Conservation (phyloP, 192 early-diverging fungal genomes). For the Umbelopsis vinacea region DNA sequence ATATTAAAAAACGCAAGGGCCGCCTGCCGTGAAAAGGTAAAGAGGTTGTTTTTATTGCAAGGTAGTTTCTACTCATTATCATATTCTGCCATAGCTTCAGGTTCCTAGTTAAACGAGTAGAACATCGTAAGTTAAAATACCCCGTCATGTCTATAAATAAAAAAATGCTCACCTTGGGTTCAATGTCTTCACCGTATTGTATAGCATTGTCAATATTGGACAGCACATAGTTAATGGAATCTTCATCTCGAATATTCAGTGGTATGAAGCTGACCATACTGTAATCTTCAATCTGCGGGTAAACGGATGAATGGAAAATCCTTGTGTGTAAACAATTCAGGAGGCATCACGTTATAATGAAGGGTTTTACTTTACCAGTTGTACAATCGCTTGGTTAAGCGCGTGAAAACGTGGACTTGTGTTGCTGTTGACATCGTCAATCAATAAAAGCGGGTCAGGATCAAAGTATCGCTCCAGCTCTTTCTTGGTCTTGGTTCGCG, state of each 20-base stretch:
- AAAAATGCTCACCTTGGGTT: constrained; percentile 74
- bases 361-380: constrained; percentile 57
- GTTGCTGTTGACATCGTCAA: constrained; percentile 78
- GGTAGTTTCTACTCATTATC: constrained; percentile 15
- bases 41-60: background rate
- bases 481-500: constrained; percentile 58
- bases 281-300: constrained; percentile 84
- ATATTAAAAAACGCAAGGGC: too few relatives aligned
- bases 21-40: background rate
- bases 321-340: background rate
- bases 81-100: constrained; percentile 34
- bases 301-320: constrained; percentile 10
- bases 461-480: constrained; percentile 85
- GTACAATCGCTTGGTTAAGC: constrained; percentile 88
- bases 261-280: constrained; percentile 97
- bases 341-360: background rate
- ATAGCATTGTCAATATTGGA: constrained; percentile 93
- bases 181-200: constrained; percentile 97
- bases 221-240: constrained; percentile 84
- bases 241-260: constrained; percentile 93
- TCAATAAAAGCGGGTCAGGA: constrained; percentile 84
- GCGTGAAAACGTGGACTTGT: constrained; percentile 81
- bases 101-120: constrained; percentile 26
- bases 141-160: background rate
- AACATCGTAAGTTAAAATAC: constrained; percentile 6